Conservation (phyloP, 805 yeast species). For the Saccharomycopsis schoenii region DNA sequence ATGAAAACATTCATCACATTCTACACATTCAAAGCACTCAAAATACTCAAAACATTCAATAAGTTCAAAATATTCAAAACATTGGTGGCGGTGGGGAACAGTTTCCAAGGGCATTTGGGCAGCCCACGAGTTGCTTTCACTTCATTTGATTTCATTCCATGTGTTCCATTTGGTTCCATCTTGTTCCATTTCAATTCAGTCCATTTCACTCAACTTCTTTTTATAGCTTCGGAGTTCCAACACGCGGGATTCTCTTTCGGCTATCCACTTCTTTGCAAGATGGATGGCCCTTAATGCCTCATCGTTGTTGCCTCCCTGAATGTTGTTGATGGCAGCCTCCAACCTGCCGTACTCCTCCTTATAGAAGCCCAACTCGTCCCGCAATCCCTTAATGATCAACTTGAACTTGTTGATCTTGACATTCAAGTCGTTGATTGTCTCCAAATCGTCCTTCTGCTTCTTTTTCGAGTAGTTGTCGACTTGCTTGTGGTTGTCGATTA, state of each 20-base stretch:
- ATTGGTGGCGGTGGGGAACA: too few species aligned
- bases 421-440: neutral
- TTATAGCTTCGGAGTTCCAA: neutral
- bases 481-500: neutral
- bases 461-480: neutral
- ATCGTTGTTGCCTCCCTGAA: neutral
- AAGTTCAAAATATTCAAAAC: too few species aligned
- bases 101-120: too few species aligned
- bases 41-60: too few species aligned
- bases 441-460: neutral
- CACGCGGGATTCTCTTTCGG: neutral
- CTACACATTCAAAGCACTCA: too few species aligned
- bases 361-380: neutral
- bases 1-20: too few species aligned
- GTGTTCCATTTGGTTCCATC: too few species aligned
- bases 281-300: neutral
- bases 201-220: neutral
- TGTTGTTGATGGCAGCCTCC: neutral
- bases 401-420: neutral
- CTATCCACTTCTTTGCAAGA: neutral
- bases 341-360: neutral
- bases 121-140: too few species aligned
- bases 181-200: too few species aligned
- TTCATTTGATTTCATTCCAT: neutral
- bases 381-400: neutral